Base-by-base conservation (phyloP, 495 filamentous ascomycete species). In the Tuber microsphaerosporum region DNA sequence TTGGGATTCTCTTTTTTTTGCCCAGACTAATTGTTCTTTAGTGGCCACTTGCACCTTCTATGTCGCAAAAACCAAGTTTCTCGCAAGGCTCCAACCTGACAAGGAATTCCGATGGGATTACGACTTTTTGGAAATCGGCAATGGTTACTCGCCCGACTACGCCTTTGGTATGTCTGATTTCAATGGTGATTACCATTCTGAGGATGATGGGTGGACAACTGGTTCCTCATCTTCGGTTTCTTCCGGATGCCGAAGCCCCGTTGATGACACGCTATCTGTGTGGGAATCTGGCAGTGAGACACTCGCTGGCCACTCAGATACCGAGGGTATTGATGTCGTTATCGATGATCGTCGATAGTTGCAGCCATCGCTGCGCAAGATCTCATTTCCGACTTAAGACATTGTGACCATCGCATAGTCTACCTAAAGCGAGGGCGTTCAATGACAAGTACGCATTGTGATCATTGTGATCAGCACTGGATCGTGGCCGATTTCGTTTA, bases 21-120 rank as follows among this genome's bases (percentile, higher is more conserved):
- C n/a, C 16, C 39, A 45, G 31, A 39, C 72, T 75, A 72, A 81
- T 76, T 41, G 39, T 73, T 73, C 69, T 45, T 17, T 70, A 81
- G 84, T 97, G 75, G 92, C 94, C 73, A 91, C 89, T n/a, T 84
- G 91, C 70, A 86, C 89, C n/a, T 98, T 93, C 86, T 94, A 92
- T 85, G 88, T 94, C 72, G 89, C 92, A 65, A 90, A 92, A 81
- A 88, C 89, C 70, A 89, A 90, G 41, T 97, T 93, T 86, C 86
- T 98, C n/a, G 93, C 94, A 0, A 89, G 93, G 44, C 85, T 91
- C 51, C 94, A 98, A 83, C 80, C 85, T 41, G 93, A 93, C 84
- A 97, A 97, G 87, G 89, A 86, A 75, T 92, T 92, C 85, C 90
- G 94, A 39, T 98, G 94, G 94, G 91, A 97, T 79, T 98, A 98